Base-by-base conservation (phyloP, 768 basidiomycete species). In the Flagelloscypha sp. region DNA sequence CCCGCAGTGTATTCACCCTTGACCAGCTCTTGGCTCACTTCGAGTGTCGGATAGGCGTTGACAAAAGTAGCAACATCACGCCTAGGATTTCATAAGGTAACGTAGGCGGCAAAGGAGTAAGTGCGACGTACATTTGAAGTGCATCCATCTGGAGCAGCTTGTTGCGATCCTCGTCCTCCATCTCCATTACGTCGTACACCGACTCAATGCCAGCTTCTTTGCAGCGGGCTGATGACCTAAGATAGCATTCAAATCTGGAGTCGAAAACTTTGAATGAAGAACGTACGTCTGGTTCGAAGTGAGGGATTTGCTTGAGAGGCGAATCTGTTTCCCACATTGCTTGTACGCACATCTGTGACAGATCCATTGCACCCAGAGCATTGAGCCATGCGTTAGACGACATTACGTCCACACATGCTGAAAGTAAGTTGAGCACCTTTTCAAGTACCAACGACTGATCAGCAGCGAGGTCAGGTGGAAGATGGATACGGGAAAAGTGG, bases 331-430 rank as follows among this genome's bases (percentile, higher is more conserved):
- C 94, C 95, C 95, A 98, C 59, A 94, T 79, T 0, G 85, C 90
- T 56, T 98, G 95, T 4, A 97, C 88, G 57, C 89, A 93, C 94
- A 98, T 98, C 58, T 98, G 95, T 7, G 87, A 87, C 30, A 98
- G 60, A 58, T 99, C 94, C 95, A 98, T 98, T 0, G 93, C 93
- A 21, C 90, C 86, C 16, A 97, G 61, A 1, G 94, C 95, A 50
- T 79, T 93, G 48, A 98, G 58, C 84, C 84, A 94, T 2, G 86
- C 90, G 50, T 95, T 97, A 23, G 88, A 92, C 2, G 88, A 92
- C 89, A 98, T 92, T 38, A 98, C 94, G 52, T 97, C 93, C 21
- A 98, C 92, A 49, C 89, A 94, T 1, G 94, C 94, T 7, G 89
- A 89, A 11, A 95, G 68, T 12, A 94, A 59, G 50, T 90, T 93